These are phyloP conservation scores for Neurospora crassa DNA, from an alignment of 2,329 filamentous ascomycete genomes.

Conservation along the genomic window DNA sequence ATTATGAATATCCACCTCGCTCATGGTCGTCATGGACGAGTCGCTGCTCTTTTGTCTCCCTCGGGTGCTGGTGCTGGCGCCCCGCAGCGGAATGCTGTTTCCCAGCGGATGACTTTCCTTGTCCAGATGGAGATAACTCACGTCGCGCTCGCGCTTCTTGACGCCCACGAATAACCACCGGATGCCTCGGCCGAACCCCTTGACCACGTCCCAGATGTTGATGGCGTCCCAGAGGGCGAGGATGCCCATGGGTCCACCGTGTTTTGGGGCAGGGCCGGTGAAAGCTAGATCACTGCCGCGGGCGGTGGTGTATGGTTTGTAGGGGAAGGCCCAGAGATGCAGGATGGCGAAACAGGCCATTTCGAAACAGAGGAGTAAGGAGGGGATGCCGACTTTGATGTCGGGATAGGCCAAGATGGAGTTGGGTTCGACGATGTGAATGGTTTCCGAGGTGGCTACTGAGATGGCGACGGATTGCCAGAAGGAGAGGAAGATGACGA, in stretches of 20 bases:
- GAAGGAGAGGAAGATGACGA: constrained; percentile 85
- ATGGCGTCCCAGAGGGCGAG: constrained; percentile 61
- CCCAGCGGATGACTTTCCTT: not conserved
- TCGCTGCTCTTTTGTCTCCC: not conserved
- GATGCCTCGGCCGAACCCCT: constrained; percentile 66
- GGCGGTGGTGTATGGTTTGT: constrained; percentile 53
- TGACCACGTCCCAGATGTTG: constrained; percentile 76
- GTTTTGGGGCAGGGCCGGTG: constrained; percentile 31
- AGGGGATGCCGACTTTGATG: constrained; percentile 71
- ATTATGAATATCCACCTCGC: not conserved
- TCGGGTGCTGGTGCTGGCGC: not conserved
- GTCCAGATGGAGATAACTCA: constrained; percentile 30
- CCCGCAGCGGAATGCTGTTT: not conserved
- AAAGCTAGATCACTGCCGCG: constrained; percentile 23
- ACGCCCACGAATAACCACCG: constrained; percentile 73
- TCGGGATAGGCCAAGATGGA: constrained; percentile 59
- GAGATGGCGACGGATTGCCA: constrained; percentile 60
- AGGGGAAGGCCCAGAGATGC: constrained; percentile 77
- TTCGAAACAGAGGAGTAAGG: constrained; percentile 69
- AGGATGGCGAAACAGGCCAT: constrained; percentile 74
- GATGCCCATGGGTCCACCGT: constrained; percentile 55
- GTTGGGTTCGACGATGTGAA: constrained; percentile 53
- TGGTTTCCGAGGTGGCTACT: constrained; percentile 39
- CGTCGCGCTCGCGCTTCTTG: constrained; percentile 46
- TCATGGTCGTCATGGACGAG: not conserved